Percentiles rank a stretch among this genome's conserved stretches.
Evolutionary conservation across 192 early-diverging fungal genomes (phyloP).

Genomic region (Chytriomyces sp.): DNA sequence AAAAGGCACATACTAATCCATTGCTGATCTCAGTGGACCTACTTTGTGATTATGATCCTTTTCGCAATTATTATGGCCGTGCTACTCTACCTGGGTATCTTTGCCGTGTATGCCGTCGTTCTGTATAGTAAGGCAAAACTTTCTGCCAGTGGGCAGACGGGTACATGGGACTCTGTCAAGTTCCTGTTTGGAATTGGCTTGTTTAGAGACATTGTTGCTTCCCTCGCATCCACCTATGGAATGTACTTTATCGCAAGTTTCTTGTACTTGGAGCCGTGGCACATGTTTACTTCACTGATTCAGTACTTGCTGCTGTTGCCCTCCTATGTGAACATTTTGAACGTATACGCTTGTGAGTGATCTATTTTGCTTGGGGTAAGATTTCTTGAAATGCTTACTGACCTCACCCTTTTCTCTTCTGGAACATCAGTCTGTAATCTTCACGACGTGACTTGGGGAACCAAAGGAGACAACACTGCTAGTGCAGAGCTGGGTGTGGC

Average conservation of each 20-base stretch:
- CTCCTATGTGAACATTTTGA: constrained; percentile 91
- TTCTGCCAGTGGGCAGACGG: not conserved
- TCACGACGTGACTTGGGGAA: constrained; percentile 96
- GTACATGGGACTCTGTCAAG: not conserved
- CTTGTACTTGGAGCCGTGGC: constrained; percentile 77
- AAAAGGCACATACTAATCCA: too few species aligned
- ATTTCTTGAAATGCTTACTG: not conserved
- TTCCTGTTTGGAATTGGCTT: constrained; percentile 10
- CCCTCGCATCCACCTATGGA: constrained; percentile 67
- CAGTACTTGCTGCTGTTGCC: constrained; percentile 81
- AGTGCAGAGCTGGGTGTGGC: constrained; percentile 75
- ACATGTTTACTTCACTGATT: constrained; percentile 74
- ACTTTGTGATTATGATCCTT: constrained; percentile 44
- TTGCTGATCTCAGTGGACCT: constrained; percentile 7
- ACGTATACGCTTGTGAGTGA: constrained; percentile 76
- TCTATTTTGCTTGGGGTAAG: not conserved
- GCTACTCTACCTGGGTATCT: constrained; percentile 41
- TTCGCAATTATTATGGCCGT: constrained; percentile 47
- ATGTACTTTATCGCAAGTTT: constrained; percentile 68
- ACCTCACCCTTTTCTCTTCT: not conserved
- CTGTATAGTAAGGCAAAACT: constrained; percentile 1
- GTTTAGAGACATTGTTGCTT: constrained; percentile 22
- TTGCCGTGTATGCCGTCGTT: constrained; percentile 29
- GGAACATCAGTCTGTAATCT: constrained; percentile 74
- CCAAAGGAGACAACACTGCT: constrained; percentile 80